Conservation (phyloP, 2,329 filamentous ascomycete genomes). For the Fusarium camptoceras region DNA sequence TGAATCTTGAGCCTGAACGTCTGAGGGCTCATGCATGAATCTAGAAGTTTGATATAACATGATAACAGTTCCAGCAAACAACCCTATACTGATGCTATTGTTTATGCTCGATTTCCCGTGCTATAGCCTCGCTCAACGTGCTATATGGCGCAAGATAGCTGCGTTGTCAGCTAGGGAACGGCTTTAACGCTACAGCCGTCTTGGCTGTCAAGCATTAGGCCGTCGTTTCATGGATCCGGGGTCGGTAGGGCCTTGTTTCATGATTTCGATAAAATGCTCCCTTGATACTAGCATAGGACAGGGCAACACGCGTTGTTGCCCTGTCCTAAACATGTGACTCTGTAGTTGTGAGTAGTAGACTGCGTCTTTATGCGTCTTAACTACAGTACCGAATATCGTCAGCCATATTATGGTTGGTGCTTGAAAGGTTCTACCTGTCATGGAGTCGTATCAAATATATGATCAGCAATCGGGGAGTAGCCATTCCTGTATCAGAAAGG, state of each 20-base stretch:
- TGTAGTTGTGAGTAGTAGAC: not conserved
- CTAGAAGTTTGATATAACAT: not conserved
- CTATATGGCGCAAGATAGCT: slow-evolving; percentile 24
- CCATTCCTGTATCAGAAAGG: not conserved
- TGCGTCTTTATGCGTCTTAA: not conserved
- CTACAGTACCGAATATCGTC: not conserved
- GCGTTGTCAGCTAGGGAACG: slow-evolving; percentile 39
- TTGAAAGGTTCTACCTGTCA: not conserved
- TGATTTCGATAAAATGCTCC: not conserved
- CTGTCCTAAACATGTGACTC: not conserved
- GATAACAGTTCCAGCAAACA: not conserved
- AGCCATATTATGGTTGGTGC: not conserved
- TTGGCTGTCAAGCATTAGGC: not conserved
- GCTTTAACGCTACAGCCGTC: slow-evolving; percentile 20
- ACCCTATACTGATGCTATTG: not conserved
- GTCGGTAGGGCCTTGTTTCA: slow-evolving; percentile 2
- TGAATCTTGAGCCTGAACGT: not conserved
- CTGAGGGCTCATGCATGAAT: not conserved
- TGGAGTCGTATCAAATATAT: not conserved
- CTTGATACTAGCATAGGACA: not conserved
- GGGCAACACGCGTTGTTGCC: not conserved
- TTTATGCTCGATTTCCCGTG: not conserved
- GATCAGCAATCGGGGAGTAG: not conserved
- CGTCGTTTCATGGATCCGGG: slow-evolving; percentile 13
- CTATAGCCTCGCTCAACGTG: not conserved